A percentile compares a stretch with the other conserved stretches of the same genome.
These are phyloP conservation scores for Bathelium albidoporum DNA, from an alignment of 495 filamentous ascomycete species.

Conservation along the genomic window DNA sequence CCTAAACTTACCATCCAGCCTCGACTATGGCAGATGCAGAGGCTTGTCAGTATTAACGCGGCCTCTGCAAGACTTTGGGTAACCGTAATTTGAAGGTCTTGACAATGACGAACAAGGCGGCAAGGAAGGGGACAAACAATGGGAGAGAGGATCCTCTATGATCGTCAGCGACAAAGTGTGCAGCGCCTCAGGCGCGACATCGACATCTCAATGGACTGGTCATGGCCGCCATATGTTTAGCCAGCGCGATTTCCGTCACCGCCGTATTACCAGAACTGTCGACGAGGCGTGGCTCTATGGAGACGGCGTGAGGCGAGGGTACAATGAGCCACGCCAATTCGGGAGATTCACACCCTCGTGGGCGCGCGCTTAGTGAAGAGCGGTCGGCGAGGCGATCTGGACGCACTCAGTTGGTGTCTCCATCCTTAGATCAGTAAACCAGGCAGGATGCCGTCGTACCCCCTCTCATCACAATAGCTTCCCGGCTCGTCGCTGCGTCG, in stretches of 20 bases:
- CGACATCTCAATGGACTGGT: too few relatives aligned
- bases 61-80: background rate
- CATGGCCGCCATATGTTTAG: background rate
- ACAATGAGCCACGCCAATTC: background rate
- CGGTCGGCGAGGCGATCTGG: background rate
- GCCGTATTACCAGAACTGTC: background rate
- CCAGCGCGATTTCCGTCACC: background rate
- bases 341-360: background rate
- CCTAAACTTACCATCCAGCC: background rate
- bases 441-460: background rate
- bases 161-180: too few relatives aligned
- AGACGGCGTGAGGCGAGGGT: background rate
- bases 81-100: background rate
- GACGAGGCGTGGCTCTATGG: background rate
- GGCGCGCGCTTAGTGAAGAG: slow-evolving; percentile 2
- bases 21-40: background rate
- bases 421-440: background rate
- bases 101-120: background rate
- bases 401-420: background rate
- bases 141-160: too few relatives aligned
- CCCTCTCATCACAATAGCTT: background rate
- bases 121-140: background rate
- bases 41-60: background rate
- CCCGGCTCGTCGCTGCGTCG: background rate
- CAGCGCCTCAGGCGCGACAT: too few relatives aligned